A percentile compares a stretch with the other conserved stretches of the same genome.
These are phyloP conservation scores for Breynia disticha DNA, from an alignment of 441 rosid species.

Conservation along the genomic window DNA sequence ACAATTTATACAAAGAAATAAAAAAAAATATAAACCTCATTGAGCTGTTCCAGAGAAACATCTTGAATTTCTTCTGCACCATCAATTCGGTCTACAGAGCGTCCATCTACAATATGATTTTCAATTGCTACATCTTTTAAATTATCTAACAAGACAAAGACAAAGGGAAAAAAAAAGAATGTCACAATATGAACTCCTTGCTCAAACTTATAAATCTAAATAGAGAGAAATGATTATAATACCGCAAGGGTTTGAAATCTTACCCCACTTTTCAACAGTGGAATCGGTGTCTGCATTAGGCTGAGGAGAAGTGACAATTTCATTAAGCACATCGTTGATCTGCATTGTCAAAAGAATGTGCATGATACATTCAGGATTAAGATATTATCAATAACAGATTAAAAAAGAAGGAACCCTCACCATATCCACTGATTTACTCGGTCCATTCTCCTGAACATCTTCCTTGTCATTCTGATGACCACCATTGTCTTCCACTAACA, in stretches of 20 bases:
- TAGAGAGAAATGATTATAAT: conserved; percentile 12
- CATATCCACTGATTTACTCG: conserved; percentile 14
- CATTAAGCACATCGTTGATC: conserved; percentile 15
- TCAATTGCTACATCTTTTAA: conserved; percentile 14
- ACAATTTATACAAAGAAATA: neutral
- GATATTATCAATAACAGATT: neutral
- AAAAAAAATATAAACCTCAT: conserved; percentile 15
- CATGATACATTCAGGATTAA: conserved; percentile 2
- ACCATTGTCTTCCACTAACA: conserved; percentile 8
- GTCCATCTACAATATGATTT: conserved; percentile 17
- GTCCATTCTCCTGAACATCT: conserved; percentile 9
- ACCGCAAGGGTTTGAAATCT: conserved; percentile 24
- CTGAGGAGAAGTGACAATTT: conserved; percentile 21
- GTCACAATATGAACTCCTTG: neutral
- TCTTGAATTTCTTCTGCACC: conserved; percentile 15
- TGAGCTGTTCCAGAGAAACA: conserved; percentile 17
- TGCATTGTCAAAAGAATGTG: conserved; percentile 10
- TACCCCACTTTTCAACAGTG: conserved; percentile 10
- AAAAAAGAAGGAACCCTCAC: conserved; percentile 16
- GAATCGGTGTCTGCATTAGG: conserved; percentile 15
- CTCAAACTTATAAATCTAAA: no score
- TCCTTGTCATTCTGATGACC: conserved; percentile 11
- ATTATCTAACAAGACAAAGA: conserved; percentile 19
- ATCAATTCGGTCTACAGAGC: conserved; percentile 13
- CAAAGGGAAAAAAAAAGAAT: neutral